Evolutionary conservation across 2,329 filamentous ascomycete species (phyloP), one percentile per base, ranked within the genome.

Genomic region (Orbilia javanica): DNA sequence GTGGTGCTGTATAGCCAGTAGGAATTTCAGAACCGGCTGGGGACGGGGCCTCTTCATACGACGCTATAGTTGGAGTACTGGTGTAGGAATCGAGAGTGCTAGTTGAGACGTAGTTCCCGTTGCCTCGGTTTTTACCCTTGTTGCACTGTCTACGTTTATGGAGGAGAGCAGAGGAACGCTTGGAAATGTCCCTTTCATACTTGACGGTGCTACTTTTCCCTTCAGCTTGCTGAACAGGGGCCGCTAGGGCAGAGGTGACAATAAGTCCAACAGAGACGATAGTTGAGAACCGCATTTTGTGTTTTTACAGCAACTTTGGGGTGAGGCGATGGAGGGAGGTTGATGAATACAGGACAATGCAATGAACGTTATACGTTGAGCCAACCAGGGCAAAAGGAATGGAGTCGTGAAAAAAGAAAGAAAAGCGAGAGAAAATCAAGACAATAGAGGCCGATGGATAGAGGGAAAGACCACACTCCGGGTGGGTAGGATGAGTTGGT

Each of bases 281-380:
- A 31, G 67, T 72, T n/a, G 67, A 78, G 44, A 72, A 50, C 2
- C 62, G 68, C 74, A 78, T 78, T 63, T 62, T 78, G n/a, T 11
- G 39, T 7, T 53, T 65, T 29, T 22, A 36, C 27, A 63, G n/a
- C n/a, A 1, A 2, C n/a, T 34, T 44, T 25, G n/a, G 7, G 20
- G 1, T 18, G 20, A 50, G 10, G 8, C 2, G 25, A 25, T 10
- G 18, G 8, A 2, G 15, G n/a, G 5, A 64, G n/a, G n/a, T 66
- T 50, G 63, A 29, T 18, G 3, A 20, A 39, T 25, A 25, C 7
- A 27, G 8, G 20, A 13, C n/a, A n/a, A n/a, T n/a, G 4, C 13
- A 64, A 29, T 34, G 39, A 48, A 22, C 22, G 39, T 15, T 34
- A 25, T 34, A 22, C 22, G 39, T 15, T 48, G 8, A 22, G 60